These are phyloP conservation scores for Ophiobolus disseminans DNA, from an alignment of 2,329 filamentous ascomycete genomes.

Conservation along the genomic window DNA sequence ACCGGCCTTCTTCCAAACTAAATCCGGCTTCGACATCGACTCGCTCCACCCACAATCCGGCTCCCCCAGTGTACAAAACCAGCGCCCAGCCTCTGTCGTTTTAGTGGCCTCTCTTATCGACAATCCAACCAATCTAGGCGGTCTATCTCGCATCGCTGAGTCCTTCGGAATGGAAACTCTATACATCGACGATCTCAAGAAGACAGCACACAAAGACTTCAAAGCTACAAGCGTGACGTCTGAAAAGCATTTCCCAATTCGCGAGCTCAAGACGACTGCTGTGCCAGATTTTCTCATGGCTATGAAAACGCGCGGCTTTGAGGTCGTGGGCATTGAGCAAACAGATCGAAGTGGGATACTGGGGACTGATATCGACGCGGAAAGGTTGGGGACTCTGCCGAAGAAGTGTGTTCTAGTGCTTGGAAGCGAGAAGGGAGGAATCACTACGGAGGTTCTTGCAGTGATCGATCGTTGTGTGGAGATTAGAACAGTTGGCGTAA, in stretches of 20 bases:
- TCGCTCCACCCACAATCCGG: constrained; percentile 30
- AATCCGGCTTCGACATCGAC: constrained; percentile 54
- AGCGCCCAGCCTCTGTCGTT: constrained; percentile 48
- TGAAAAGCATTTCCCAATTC: constrained; percentile 58
- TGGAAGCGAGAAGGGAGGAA: constrained; percentile 60
- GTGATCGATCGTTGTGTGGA: constrained; percentile 61
- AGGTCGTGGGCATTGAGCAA: constrained; percentile 62
- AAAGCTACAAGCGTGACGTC: constrained; percentile 58
- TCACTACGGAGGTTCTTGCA: constrained; percentile 55
- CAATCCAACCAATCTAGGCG: constrained; percentile 59
- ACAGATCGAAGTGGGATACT: constrained; percentile 58
- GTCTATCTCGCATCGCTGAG: constrained; percentile 59
- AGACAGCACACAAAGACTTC: constrained; percentile 57
- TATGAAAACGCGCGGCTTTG: constrained; percentile 56
- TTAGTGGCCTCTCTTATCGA: constrained; percentile 60
- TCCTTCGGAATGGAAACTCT: constrained; percentile 59
- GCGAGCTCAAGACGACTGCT: constrained; percentile 39
- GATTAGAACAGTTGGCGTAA: constrained; percentile 60
- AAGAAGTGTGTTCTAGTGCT: constrained; percentile 55
- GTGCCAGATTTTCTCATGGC: constrained; percentile 50
- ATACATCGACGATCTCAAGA: constrained; percentile 52
- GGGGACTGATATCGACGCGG: constrained; percentile 36
- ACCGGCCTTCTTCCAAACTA: constrained; percentile 57
- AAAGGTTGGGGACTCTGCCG: constrained; percentile 39
- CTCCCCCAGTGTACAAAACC: constrained; percentile 26